Conservation (phyloP, 2,329 filamentous ascomycete genomes). For the Ustulina deusta region DNA sequence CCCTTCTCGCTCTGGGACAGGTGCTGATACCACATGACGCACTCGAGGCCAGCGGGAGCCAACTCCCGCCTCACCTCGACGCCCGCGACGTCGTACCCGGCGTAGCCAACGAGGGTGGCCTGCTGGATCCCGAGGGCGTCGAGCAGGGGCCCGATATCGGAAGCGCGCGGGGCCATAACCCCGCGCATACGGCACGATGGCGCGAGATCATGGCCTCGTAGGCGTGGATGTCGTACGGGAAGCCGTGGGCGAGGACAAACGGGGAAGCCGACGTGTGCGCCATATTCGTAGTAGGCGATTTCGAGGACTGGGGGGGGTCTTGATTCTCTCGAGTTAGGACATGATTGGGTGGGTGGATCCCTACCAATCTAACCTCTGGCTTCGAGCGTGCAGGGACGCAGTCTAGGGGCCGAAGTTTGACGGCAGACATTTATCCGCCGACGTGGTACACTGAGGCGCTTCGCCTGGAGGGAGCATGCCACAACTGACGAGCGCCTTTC, state of each 20-base stretch:
- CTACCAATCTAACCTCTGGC: too few species aligned
- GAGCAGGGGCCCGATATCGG: slow-evolving; percentile 28
- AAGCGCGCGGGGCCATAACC: slow-evolving; percentile 34
- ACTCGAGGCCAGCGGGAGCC: slow-evolving; percentile 22
- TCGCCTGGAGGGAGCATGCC: too few species aligned
- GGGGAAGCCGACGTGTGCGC: slow-evolving; percentile 29
- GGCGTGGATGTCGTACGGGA: slow-evolving; percentile 31
- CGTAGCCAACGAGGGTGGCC: slow-evolving; percentile 35
- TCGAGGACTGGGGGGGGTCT: slow-evolving; percentile 30
- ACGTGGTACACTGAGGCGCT: too few species aligned
- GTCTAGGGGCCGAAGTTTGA: too few species aligned
- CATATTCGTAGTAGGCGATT: slow-evolving; percentile 37
- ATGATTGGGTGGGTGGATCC: too few species aligned
- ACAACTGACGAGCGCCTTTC: too few species aligned
- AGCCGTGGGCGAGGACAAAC: slow-evolving; percentile 36
- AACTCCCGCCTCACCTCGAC: slow-evolving; percentile 12
- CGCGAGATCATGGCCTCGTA: slow-evolving; percentile 29
- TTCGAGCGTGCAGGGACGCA: too few species aligned
- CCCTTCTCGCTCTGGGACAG: slow-evolving; percentile 38
- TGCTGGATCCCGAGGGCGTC: slow-evolving; percentile 26
- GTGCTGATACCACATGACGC: slow-evolving; percentile 38
- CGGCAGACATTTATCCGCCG: too few species aligned
- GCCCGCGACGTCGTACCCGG: slow-evolving; percentile 34
- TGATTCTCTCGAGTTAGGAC: slow-evolving; percentile 26
- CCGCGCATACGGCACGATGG: slow-evolving; percentile 33